Conservation (phyloP, 2,329 filamentous ascomycete species). For the Neoascochyta sp. region DNA sequence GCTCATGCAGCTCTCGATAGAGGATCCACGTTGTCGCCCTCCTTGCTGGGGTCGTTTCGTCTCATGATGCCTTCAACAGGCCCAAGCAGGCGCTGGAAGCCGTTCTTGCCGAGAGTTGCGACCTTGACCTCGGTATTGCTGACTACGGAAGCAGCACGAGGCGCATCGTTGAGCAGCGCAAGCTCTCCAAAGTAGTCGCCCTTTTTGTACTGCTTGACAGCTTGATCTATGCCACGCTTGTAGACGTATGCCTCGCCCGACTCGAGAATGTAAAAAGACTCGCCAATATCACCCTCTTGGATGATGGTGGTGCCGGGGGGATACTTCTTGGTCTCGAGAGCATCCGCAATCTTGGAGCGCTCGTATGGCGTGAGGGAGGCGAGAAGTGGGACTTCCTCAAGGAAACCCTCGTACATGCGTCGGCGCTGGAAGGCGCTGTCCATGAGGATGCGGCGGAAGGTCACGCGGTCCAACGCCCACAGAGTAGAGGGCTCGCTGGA, state of each 20-base stretch:
- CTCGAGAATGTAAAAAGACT: slow-evolving; percentile 89
- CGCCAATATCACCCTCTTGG: slow-evolving; percentile 82
- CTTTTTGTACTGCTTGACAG: slow-evolving; percentile 79
- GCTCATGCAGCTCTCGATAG: slow-evolving; percentile 39
- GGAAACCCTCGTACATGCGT: slow-evolving; percentile 94
- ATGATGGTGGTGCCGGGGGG: slow-evolving; percentile 79
- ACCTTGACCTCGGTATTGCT: slow-evolving; percentile 87
- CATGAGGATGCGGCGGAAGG: slow-evolving; percentile 97
- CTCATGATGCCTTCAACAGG: slow-evolving; percentile 94
- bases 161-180: slow-evolving; percentile 87
- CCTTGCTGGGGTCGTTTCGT: slow-evolving; percentile 59
- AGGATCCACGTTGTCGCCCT: slow-evolving; percentile 58
- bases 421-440: slow-evolving; percentile 94
- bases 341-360: slow-evolving; percentile 94
- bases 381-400: slow-evolving; percentile 88
- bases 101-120: slow-evolving; percentile 85
- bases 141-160: slow-evolving; percentile 83
- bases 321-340: slow-evolving; percentile 86
- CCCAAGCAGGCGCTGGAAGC: slow-evolving; percentile 88
- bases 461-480: slow-evolving; percentile 92
- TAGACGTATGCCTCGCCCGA: slow-evolving; percentile 80
- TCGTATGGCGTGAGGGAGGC: slow-evolving; percentile 84
- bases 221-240: slow-evolving; percentile 66
- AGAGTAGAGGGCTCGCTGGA: slow-evolving; percentile 79
- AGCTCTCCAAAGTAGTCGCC: slow-evolving; percentile 98